Conservation (phyloP, 257 asterid genomes). For the Parsonsia alboflavescens region DNA sequence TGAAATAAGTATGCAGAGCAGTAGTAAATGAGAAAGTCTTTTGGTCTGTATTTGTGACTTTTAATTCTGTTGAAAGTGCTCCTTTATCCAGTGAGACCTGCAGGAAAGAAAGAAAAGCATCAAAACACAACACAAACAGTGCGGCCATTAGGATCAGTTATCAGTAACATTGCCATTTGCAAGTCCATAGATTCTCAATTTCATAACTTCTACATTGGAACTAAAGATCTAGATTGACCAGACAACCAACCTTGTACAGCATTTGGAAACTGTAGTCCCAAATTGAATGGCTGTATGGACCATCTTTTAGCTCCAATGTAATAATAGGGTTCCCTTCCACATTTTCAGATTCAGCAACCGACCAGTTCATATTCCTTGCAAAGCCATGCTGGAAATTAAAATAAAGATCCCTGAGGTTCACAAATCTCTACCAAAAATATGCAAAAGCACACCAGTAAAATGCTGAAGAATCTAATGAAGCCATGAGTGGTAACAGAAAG, state of each 20-base stretch:
- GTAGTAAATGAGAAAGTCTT: conserved; percentile 84
- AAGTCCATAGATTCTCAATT: not conserved
- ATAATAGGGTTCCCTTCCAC: conserved; percentile 65
- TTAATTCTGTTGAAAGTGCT: conserved; percentile 75
- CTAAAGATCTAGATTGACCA: not conserved
- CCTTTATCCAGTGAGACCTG: conserved; percentile 69
- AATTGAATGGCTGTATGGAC: conserved; percentile 86
- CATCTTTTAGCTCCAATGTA: conserved; percentile 86
- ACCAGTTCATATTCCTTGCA: conserved; percentile 90
- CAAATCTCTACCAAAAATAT: conserved; percentile 17
- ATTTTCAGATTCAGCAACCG: conserved; percentile 57
- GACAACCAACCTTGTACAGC: conserved; percentile 61
- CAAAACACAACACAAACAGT: conserved; percentile 4
- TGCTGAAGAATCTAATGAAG: conserved; percentile 5
- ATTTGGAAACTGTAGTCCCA: conserved; percentile 94
- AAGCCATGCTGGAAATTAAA: conserved; percentile 80
- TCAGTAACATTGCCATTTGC: not conserved
- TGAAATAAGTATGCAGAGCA: conserved; percentile 90
- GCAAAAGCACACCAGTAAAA: not conserved
- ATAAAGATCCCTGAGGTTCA: conserved; percentile 21
- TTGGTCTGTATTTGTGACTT: conserved; percentile 66
- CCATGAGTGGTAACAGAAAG: not conserved
- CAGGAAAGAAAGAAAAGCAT: conserved; percentile 19
- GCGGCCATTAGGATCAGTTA: not conserved
- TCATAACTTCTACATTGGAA: not conserved